Evolutionary conservation across 2,329 filamentous ascomycete genomes (phyloP), one percentile per base, ranked within the genome.

Genomic region (Penicillium sp.): DNA sequence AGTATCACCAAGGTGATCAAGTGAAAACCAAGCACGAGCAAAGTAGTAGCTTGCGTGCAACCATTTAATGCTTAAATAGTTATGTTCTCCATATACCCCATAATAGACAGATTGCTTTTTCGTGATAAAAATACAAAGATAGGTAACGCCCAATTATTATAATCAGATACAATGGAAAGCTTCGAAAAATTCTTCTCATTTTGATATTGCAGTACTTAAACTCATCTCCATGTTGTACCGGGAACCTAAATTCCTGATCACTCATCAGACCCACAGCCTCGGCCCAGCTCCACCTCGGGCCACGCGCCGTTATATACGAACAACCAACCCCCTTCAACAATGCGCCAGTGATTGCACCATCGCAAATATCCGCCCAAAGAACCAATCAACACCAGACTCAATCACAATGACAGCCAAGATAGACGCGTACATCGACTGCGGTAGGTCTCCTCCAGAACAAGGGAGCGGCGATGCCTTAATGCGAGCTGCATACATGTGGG

Each of bases 241-340:
- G 9, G n/a, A 42, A 22, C 6, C 7, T 16, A 39, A 51, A 49
- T 52, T 52, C 39, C 5, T 63, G 65, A 67, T 67, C 58, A 67
- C 58, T 65, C 60, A 67, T 66, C 63, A 67, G 46, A 48, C 35
- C 56, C 46, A 64, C 56, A 56, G 55, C 65, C 63, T 65, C 63
- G 63, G 63, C 45, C 49, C 62, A 53, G 55, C 56, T 49, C 58
- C 58, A 54, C 59, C 63, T 66, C 60, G 59, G 61, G 33, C 56
- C 50, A 56, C 22, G 43, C 49, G 3, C 24, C 22, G 21, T 26
- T 49, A 54, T 57, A 54, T 57, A 50, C 45, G 22, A 44, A 35
- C 35, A n/a, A 13, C 43, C 39, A 35, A 11, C 29, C 37, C 37
- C 44, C 26, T 26, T 33, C 5, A 19, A 45, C 10, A 42, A 42